Base-by-base conservation (phyloP, 2,329 filamentous ascomycete genomes). In the Thermomyces lanuginosus region DNA sequence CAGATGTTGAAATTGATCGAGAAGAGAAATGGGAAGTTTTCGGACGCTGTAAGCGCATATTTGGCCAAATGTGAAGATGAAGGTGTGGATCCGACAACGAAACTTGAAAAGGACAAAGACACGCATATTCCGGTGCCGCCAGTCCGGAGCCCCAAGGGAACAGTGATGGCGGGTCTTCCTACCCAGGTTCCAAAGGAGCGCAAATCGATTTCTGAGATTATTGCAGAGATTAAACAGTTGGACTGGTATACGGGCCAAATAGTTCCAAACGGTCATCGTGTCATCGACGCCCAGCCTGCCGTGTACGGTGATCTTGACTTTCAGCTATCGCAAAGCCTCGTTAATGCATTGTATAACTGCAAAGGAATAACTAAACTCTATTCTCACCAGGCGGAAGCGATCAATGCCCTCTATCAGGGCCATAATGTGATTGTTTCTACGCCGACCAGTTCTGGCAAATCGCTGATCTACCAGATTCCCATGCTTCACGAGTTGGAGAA, bases 331-430 rank as follows among this genome's bases (percentile, higher is more conserved):
- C 89, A 98, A 47, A 69, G 79, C 36, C 58, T 98, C 26, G 84
- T 98, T n/a, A 92, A 98, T 48, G 86, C 89, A 1, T 55, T 98
- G 1, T 98, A 91, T 57, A 95, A 95, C 40, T 79, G 81, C 6
- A 80, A 77, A 40, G 74, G 74, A 3, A 95, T 98, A 32, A 80
- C 75, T 0, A 67, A 76, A 32, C 68, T 98, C 19, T 98, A 91
- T 44, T 73, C 80, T 1, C 89, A 98, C 49, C 89, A 98, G 53
- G 73, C 84, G 0, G 80, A 92, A 53, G 89, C 89, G 1, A 81
- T 98, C 41, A 98, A 98, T 44, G 71, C 76, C 33, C 60, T 98
- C 1, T 66, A 86, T 30, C 69, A 76, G 3, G 86, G 83, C 0
- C 69, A 76, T 19, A 74, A 93, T 47, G 82, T 95, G 8, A 86